Conservation (phyloP, 2,329 filamentous ascomycete genomes). For the Lasiodiplodia hormozganensis region DNA sequence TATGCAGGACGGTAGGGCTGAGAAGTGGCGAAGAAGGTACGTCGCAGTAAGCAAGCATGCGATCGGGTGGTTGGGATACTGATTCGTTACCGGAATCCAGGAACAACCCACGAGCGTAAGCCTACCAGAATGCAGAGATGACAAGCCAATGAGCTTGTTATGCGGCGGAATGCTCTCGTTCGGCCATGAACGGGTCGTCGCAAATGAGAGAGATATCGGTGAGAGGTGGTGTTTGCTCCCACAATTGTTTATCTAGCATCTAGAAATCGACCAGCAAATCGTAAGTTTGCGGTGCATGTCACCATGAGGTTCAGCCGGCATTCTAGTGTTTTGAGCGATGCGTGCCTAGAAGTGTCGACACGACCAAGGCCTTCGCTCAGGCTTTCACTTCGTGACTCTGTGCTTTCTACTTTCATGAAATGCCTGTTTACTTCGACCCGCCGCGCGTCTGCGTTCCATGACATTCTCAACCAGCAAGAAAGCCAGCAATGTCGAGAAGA, state of each 20-base stretch:
- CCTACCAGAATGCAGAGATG: not conserved
- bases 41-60: slow-evolving; percentile 10
- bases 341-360: not conserved
- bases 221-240: not conserved
- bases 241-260: not conserved
- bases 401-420: not conserved
- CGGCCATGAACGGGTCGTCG: too few relatives aligned
- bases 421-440: too few relatives aligned
- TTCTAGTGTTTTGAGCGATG: not conserved
- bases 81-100: slow-evolving; percentile 14
- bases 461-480: too few relatives aligned
- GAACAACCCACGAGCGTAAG: not conserved
- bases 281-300: not conserved
- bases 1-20: not conserved
- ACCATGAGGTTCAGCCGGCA: not conserved
- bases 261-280: not conserved
- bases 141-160: not conserved
- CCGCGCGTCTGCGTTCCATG: too few relatives aligned
- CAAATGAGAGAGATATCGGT: not conserved
- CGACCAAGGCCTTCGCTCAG: not conserved
- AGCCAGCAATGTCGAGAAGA: not conserved
- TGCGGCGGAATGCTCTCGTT: not conserved
- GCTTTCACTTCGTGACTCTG: not conserved
- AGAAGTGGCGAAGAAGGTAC: slow-evolving; percentile 16
- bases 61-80: not conserved